phyloP scores from a whole-genome alignment of 2,329 filamentous ascomycete species.

The Xylariales sp. region DNA sequence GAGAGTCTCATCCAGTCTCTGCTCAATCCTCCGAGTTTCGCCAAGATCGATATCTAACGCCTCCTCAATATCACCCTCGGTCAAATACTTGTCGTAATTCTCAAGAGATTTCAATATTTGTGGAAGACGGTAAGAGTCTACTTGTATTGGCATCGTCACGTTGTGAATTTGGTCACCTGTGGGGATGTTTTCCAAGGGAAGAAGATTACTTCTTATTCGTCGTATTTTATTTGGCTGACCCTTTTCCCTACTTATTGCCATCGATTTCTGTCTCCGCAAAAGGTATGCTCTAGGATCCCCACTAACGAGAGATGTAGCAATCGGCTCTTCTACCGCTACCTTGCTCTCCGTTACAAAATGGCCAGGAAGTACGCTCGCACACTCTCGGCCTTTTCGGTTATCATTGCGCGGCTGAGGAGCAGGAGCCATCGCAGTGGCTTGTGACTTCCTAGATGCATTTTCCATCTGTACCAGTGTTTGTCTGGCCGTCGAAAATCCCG shows the following conservation, averaged over 20 bases:
- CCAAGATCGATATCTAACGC: conserved; percentile 21
- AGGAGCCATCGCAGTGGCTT: too few species aligned
- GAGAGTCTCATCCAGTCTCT: conserved; percentile 16
- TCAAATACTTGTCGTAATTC: conserved; percentile 20
- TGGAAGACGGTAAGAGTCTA: conserved; percentile 10
- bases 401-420: too few species aligned
- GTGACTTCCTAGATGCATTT: too few species aligned
- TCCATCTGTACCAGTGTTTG: too few species aligned
- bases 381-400: background rate
- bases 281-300: conserved; percentile 27
- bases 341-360: conserved; percentile 3
- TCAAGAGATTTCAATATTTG: conserved; percentile 7
- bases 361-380: conserved; percentile 9
- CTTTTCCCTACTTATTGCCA: conserved; percentile 12
- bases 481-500: too few species aligned
- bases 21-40: conserved; percentile 17
- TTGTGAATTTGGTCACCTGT: conserved; percentile 14
- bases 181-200: conserved; percentile 22
- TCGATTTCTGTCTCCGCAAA: conserved; percentile 25
- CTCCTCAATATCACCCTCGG: conserved; percentile 15
- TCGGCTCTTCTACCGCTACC: conserved; percentile 14
- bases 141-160: conserved; percentile 8
- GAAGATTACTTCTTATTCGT: conserved; percentile 21
- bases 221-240: conserved; percentile 15
- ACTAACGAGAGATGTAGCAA: conserved; percentile 18